Evolutionary conservation across 2,329 filamentous ascomycete species (phyloP).

Genomic region (Cladobotryum protrusum): DNA sequence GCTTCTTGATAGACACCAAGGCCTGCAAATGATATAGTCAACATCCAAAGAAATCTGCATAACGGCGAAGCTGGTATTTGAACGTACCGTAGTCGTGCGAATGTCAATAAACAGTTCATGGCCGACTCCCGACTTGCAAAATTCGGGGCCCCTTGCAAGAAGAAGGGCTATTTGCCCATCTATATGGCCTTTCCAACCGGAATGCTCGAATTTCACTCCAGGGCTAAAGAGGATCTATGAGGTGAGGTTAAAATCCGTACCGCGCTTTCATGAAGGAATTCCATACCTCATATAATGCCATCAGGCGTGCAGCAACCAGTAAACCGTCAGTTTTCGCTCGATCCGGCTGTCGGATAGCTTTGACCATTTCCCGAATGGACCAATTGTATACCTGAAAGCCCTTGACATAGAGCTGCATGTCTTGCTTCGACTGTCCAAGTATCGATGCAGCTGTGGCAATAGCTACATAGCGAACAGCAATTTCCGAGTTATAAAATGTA

Average conservation of each 20-base stretch:
- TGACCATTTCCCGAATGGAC: slow-evolving; percentile 6
- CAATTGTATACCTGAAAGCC: slow-evolving; percentile 5
- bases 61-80: too few species aligned
- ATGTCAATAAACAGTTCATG: slow-evolving; percentile 5
- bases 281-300: slow-evolving; percentile 5
- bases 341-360: slow-evolving; percentile 1
- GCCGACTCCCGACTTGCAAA: neutral
- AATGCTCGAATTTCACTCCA: neutral
- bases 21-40: neutral
- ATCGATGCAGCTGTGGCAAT: slow-evolving; percentile 3
- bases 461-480: slow-evolving; percentile 2
- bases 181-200: slow-evolving; percentile 7
- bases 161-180: slow-evolving; percentile 7
- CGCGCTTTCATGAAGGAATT: neutral
- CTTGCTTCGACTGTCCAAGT: slow-evolving; percentile 1
- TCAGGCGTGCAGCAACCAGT: slow-evolving; percentile 1
- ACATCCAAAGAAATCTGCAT: too few species aligned
- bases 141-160: slow-evolving; percentile 1
- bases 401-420: slow-evolving; percentile 4
- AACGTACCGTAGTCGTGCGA: slow-evolving; percentile 3
- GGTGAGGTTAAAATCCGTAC: neutral
- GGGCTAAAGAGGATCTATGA: slow-evolving; percentile 2
- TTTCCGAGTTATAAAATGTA: slow-evolving; percentile 1
- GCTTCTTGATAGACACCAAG: slow-evolving; percentile 1
- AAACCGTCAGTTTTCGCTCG: slow-evolving; percentile 2